Evolutionary conservation across 176 grass and related monocot species (phyloP), one percentile per base, ranked within the genome.

Genomic region (Secale cereale): DNA sequence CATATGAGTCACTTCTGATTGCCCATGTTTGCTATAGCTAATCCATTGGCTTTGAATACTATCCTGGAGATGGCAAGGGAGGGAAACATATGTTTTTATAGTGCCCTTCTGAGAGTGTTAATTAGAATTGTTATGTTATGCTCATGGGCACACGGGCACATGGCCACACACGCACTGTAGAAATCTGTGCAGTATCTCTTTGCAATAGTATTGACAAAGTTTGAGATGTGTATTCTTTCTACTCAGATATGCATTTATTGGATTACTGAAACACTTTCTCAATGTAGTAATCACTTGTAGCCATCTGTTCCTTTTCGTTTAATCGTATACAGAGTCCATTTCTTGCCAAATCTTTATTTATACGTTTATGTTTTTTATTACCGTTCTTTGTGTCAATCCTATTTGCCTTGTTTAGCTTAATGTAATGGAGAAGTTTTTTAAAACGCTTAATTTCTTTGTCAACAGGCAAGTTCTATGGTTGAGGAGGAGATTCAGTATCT

Each of bases 401-500:
- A 1, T 33, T 19, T 71, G 35, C 76, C 46, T 71, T 45, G 22
- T 61, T 22, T 57, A 57, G 19, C 22, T 57, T 57, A n/a, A 22
- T 57, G 19, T 52, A 72, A 17, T 91, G 75, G 4, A 37, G 43
- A 56, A 70, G 72, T 67, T 41, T 11, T 76, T 74, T 48, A 78
- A 73, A 65, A 71, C 12, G 7, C 11, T 36, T 52, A 41, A 57
- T 76, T 45, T 69, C 50, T 52, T 3, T 85, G 82, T 88, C 88
- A 17, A 33, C 77, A 97, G 94, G 90, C 95, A 41, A 81, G 74
- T 87, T 91, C 90, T 86, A 88, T 94, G 78, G 85, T 97, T 78
- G 90, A 92, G 73, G 92, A 97, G 30, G 95, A 97, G 67, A 75
- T 86, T 59, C 76, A 91, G 13, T 93, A 89, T 39, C 90, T 97